These are phyloP conservation scores for Stephania japonica DNA, from an alignment of 164 flowering plant genomes.

Conservation along the genomic window DNA sequence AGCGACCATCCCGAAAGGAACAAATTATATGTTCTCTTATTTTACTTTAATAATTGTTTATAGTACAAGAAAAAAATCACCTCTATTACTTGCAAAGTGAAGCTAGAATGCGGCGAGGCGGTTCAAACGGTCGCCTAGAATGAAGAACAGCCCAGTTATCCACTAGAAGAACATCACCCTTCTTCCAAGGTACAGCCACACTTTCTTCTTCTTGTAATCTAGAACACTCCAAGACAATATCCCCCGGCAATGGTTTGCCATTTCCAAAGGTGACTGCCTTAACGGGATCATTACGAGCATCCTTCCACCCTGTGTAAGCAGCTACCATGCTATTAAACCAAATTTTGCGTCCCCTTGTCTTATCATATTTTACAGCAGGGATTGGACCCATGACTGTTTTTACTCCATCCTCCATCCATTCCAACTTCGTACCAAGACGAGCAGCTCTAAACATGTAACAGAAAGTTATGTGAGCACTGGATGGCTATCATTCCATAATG, in stretches of 20 bases:
- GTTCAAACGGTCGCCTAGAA: constrained; percentile 59
- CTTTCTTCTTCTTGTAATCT: constrained; percentile 68
- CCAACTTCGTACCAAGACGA: constrained; percentile 69
- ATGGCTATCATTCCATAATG: neutral
- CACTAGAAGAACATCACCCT: constrained; percentile 66
- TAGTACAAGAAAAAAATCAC: constrained; percentile 4
- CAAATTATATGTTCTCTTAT: neutral
- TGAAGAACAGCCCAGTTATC: constrained; percentile 92
- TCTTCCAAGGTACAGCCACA: constrained; percentile 82
- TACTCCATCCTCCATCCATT: constrained; percentile 75
- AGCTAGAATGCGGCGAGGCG: constrained; percentile 80
- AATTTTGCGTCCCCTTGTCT: constrained; percentile 59
- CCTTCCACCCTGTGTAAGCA: constrained; percentile 82
- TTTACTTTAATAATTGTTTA: neutral
- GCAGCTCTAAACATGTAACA: constrained; percentile 55
- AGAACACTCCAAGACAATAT: constrained; percentile 56
- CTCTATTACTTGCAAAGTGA: constrained; percentile 66
- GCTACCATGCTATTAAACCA: constrained; percentile 98
- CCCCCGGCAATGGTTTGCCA: constrained; percentile 68
- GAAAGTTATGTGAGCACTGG: neutral
- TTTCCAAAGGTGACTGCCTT: constrained; percentile 84
- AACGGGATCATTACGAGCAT: constrained; percentile 62
- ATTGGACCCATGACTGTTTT: constrained; percentile 81
- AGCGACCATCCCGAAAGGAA: neutral
- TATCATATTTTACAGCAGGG: constrained; percentile 67